Percentiles rank a stretch among this genome's conserved stretches.
These are phyloP conservation scores for Trichoderma gamsii DNA, from an alignment of 495 filamentous ascomycete genomes.

Conservation along the genomic window DNA sequence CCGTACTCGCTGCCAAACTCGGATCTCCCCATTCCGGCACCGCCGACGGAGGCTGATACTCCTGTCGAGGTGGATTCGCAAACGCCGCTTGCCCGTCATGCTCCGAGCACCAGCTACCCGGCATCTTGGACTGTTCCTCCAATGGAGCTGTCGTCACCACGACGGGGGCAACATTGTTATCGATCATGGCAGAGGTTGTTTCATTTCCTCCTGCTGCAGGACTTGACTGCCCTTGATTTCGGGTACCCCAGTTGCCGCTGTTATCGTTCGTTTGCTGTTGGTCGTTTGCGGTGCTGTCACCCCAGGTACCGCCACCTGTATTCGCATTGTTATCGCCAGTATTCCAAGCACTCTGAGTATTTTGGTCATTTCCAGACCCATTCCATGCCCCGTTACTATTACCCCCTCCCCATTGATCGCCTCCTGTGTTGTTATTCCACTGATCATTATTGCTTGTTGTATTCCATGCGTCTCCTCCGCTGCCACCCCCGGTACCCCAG, in stretches of 20 bases:
- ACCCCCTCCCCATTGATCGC: not conserved
- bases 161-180: not conserved
- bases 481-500: not conserved
- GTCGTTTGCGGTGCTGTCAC: not conserved
- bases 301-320: not conserved
- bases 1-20: not conserved
- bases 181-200: not conserved
- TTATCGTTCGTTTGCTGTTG: conserved; percentile 4
- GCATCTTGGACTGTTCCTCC: conserved; percentile 10
- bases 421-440: not conserved
- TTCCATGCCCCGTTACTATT: not conserved
- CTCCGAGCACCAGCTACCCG: conserved; percentile 6
- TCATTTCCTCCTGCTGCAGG: not conserved
- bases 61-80: not conserved
- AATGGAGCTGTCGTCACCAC: not conserved
- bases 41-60: not conserved
- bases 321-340: not conserved
- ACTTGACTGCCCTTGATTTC: conserved; percentile 1
- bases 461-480: not conserved
- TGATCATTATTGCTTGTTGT: not conserved
- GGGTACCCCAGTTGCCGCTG: conserved; percentile 15
- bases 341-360: not conserved
- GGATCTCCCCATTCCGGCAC: conserved; percentile 5
- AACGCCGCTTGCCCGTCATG: not conserved
- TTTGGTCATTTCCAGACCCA: not conserved